These are phyloP conservation scores for Calophaca sinica DNA, from an alignment of 306 rosid genomes.

Conservation along the genomic window DNA sequence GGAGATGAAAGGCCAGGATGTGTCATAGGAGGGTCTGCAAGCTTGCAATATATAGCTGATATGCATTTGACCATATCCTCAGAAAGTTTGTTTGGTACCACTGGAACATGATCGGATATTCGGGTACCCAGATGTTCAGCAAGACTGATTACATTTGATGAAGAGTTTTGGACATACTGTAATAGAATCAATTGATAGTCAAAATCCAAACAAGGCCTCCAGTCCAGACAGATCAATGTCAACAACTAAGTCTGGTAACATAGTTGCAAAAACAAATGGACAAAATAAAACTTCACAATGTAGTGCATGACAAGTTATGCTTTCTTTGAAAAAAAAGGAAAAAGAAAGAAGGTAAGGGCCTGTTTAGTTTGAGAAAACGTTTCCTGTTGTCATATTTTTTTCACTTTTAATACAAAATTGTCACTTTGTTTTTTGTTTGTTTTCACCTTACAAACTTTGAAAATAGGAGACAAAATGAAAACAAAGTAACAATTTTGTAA, in stretches of 20 bases:
- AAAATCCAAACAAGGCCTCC: constrained; percentile 45
- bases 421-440: no score
- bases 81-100: constrained; percentile 77
- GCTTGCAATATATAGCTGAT: constrained; percentile 89
- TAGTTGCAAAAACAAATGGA: neutral
- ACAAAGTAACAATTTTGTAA: no score
- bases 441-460: no score
- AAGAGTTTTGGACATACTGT: constrained; percentile 74
- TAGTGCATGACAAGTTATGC: no score
- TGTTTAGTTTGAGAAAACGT: no score
- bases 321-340: no score
- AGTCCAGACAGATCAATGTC: constrained; percentile 12
- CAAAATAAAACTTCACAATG: constrained; percentile 16
- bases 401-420: no score
- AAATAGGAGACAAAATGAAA: no score
- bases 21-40: constrained; percentile 76
- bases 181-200: constrained; percentile 44
- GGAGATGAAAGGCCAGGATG: constrained; percentile 85
- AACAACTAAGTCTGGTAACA: neutral
- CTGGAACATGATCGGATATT: constrained; percentile 78
- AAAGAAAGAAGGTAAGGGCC: no score
- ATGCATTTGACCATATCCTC: constrained; percentile 98
- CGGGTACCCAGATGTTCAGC: constrained; percentile 98
- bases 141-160: constrained; percentile 79
- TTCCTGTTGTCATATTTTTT: no score